phyloP scores from a whole-genome alignment of 192 early-diverging fungal species.

The Coemansia sp. region DNA sequence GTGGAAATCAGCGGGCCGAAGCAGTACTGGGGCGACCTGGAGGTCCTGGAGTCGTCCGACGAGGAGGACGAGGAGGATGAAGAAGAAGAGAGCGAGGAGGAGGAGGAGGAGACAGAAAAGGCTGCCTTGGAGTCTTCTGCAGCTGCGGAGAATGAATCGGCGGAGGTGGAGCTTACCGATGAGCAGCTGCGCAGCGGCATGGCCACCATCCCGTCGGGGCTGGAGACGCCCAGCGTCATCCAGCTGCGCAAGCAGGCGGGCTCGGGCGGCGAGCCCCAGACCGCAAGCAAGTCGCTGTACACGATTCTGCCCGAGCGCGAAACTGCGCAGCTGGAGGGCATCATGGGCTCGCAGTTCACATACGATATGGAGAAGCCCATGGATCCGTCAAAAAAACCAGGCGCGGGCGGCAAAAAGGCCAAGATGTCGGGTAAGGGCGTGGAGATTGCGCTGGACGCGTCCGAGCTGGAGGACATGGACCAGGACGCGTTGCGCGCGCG shows the following conservation, averaged over 20 bases:
- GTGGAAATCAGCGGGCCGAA: slow-evolving; percentile 7
- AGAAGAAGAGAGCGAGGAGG: slow-evolving; percentile 58
- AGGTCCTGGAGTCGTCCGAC: slow-evolving; percentile 60
- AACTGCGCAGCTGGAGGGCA: slow-evolving; percentile 64
- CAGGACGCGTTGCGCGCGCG: slow-evolving; percentile 69
- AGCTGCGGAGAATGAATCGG: slow-evolving; percentile 39
- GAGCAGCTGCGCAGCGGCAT: slow-evolving; percentile 65
- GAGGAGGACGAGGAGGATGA: slow-evolving; percentile 76
- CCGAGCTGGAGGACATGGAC: slow-evolving; percentile 81
- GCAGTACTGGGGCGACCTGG: slow-evolving; percentile 89
- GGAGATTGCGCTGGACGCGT: slow-evolving; percentile 85
- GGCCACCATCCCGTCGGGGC: slow-evolving; percentile 56
- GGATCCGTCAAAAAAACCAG: slow-evolving; percentile 49
- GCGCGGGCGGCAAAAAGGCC: slow-evolving; percentile 40
- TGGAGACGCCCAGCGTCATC: slow-evolving; percentile 87
- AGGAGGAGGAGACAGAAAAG: slow-evolving; percentile 48
- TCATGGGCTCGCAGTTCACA: slow-evolving; percentile 93
- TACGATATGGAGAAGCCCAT: slow-evolving; percentile 70
- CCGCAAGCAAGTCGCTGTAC: slow-evolving; percentile 64
- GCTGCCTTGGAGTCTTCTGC: slow-evolving; percentile 37
- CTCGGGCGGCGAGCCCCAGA: slow-evolving; percentile 14
- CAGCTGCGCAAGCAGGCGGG: slow-evolving; percentile 80
- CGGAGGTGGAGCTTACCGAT: slow-evolving; percentile 25
- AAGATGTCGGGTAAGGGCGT: slow-evolving; percentile 63
- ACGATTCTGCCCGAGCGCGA: slow-evolving; percentile 80